Evolutionary conservation across 805 yeast species (phyloP).

Genomic region (Pichia eremophila): DNA sequence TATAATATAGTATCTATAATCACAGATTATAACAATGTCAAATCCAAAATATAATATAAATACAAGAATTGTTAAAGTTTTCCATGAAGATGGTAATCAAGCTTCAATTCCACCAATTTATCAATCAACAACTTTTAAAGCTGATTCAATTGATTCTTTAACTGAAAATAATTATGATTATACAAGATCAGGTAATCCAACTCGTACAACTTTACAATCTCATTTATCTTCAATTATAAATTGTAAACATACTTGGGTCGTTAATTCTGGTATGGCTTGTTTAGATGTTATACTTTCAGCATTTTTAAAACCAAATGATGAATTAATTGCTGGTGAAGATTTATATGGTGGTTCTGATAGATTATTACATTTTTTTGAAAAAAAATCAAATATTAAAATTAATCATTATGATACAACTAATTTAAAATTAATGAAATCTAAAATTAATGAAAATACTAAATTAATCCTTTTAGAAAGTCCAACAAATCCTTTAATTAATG

Average conservation of each 20-base stretch:
- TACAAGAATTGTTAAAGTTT: slow-evolving; percentile 59
- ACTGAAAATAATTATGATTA: slow-evolving; percentile 62
- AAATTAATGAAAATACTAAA: slow-evolving; percentile 49
- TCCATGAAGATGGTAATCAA: slow-evolving; percentile 59
- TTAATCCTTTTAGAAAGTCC: slow-evolving; percentile 86
- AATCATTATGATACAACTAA: slow-evolving; percentile 78
- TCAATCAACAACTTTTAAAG: slow-evolving; percentile 93
- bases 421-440: slow-evolving; percentile 47
- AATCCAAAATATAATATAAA: slow-evolving; percentile 16
- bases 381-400: slow-evolving; percentile 55
- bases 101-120: slow-evolving; percentile 84
- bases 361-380: slow-evolving; percentile 60
- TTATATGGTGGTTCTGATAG: slow-evolving; percentile 92
- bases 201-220: slow-evolving; percentile 69
- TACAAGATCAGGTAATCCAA: slow-evolving; percentile 91
- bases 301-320: slow-evolving; percentile 71
- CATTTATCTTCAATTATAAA: slow-evolving; percentile 73
- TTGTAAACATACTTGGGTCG: slow-evolving; percentile 71
- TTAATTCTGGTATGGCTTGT: slow-evolving; percentile 89
- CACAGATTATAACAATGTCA: not conserved
- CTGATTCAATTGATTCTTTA: slow-evolving; percentile 58
- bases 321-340: slow-evolving; percentile 90
- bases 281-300: slow-evolving; percentile 69
- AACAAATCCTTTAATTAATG: slow-evolving; percentile 86
- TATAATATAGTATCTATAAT: too few species aligned